phyloP scores from a whole-genome alignment of 345 rosid species.

The Zanthoxylum bungeanum region DNA sequence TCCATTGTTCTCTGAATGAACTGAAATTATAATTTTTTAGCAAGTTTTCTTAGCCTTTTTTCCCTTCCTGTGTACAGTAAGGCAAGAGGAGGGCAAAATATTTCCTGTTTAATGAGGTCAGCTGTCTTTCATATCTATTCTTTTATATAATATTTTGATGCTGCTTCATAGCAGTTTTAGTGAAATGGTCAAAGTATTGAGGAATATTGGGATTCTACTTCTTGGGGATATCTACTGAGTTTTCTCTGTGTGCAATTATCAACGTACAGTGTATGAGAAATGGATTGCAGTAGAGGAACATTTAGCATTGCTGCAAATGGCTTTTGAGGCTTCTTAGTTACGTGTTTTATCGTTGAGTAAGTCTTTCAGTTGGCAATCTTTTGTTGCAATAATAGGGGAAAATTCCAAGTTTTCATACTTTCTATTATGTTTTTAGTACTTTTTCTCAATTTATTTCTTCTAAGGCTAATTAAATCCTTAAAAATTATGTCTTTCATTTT shows the following conservation, averaged over 20 bases:
- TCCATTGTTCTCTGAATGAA: not conserved
- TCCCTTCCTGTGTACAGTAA: conserved; percentile 51
- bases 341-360: not conserved
- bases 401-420: not conserved
- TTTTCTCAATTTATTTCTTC: not conserved
- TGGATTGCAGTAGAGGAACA: not conserved
- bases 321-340: not conserved
- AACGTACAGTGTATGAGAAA: not conserved
- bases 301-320: not conserved
- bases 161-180: too few relatives aligned
- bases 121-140: too few relatives aligned
- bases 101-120: conserved; percentile 85
- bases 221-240: too few relatives aligned
- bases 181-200: too few relatives aligned
- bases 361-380: not conserved
- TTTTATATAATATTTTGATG: too few relatives aligned
- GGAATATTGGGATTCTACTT: too few relatives aligned
- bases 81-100: conserved; percentile 79
- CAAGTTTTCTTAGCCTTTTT: not conserved
- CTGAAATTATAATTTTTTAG: not conserved
- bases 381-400: not conserved
- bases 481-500: too few relatives aligned
- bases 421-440: too few relatives aligned
- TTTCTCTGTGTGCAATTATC: too few relatives aligned
- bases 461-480: not conserved